Conservation (phyloP, 129 eudicot genomes). For the Kitagawia praeruptora region DNA sequence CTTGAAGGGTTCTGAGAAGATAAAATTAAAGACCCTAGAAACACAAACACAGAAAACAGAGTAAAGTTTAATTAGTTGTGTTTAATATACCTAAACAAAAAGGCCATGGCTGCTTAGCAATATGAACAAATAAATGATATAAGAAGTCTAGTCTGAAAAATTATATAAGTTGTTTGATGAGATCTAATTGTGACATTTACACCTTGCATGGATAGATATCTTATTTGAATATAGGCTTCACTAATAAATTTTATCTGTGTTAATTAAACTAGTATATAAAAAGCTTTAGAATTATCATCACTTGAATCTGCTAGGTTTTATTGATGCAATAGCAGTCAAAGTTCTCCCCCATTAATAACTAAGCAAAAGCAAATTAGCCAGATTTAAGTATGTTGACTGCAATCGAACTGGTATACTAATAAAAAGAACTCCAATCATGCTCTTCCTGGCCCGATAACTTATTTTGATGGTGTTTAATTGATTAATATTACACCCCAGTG, state of each 20-base stretch:
- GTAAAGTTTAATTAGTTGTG: neutral
- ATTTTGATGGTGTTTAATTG: neutral
- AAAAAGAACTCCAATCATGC: neutral
- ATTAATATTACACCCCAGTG: neutral
- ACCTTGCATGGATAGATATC: neutral
- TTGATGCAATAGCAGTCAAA: neutral
- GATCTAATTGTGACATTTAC: neutral
- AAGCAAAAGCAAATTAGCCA: neutral
- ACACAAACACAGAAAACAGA: neutral
- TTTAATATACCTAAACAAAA: neutral
- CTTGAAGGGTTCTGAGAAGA: slow-evolving; percentile 86
- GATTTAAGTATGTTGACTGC: neutral
- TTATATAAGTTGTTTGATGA: neutral
- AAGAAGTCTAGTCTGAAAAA: neutral
- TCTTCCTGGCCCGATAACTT: neutral
- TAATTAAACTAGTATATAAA: neutral
- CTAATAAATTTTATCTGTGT: neutral
- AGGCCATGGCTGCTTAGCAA: neutral
- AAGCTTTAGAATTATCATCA: too few species aligned
- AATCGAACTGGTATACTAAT: neutral
- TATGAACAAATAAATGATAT: neutral
- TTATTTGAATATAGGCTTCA: neutral
- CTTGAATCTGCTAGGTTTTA: neutral
- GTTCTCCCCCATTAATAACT: neutral
- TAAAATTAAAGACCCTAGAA: slow-evolving; percentile 67